phyloP scores from a whole-genome alignment of 2,329 filamentous ascomycete genomes.

The Fusarium continuum region DNA sequence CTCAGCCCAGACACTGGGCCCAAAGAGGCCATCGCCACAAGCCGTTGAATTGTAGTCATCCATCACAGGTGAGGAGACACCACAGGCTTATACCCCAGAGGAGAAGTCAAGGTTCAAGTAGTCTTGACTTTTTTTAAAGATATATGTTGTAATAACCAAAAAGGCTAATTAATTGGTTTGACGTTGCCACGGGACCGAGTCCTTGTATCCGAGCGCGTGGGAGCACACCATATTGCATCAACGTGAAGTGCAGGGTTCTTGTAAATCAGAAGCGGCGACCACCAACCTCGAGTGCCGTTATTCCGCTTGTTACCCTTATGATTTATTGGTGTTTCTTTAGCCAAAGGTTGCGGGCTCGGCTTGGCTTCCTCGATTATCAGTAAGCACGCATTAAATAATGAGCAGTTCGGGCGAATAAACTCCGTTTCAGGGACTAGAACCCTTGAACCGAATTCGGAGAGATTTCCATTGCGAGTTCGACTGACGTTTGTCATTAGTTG shows the following conservation, averaged over 20 bases:
- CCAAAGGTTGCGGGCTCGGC: neutral
- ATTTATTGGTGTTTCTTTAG: neutral
- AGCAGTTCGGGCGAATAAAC: conserved; percentile 3
- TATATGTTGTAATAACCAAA: neutral
- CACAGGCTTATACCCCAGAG: neutral
- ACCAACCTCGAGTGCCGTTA: neutral
- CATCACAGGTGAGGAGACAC: conserved; percentile 7
- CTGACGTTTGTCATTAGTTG: neutral
- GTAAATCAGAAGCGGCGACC: neutral
- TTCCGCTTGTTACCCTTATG: neutral
- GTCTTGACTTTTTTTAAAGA: neutral
- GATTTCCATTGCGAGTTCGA: conserved; percentile 4
- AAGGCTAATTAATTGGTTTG: neutral
- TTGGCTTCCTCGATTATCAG: neutral
- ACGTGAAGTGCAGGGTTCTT: neutral
- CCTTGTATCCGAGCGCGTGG: neutral
- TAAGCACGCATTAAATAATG: conserved; percentile 11
- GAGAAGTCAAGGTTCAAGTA: neutral
- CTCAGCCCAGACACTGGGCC: conserved; percentile 42
- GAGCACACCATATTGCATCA: neutral
- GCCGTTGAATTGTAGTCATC: conserved; percentile 39
- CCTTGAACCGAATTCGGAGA: neutral
- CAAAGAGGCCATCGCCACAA: conserved; percentile 45
- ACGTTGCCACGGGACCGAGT: neutral
- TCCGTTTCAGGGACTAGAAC: neutral